phyloP scores from a whole-genome alignment of 2,329 filamentous ascomycete genomes.

The Pyrenophora graminea region DNA sequence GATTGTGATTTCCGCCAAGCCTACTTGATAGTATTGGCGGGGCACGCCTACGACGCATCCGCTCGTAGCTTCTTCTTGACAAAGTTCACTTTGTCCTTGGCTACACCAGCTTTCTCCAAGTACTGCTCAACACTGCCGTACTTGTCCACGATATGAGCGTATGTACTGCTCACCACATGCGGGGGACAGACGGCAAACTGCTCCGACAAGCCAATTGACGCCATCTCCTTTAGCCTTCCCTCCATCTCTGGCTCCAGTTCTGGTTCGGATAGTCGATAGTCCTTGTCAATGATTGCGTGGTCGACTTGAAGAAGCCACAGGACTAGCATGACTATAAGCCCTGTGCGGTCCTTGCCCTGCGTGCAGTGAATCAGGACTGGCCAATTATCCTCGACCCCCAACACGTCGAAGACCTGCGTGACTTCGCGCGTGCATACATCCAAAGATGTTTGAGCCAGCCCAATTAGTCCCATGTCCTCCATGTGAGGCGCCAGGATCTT shows the following conservation, averaged over 20 bases:
- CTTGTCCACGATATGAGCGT: conserved; percentile 60
- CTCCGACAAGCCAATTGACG: conserved; percentile 69
- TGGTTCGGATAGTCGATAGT: conserved; percentile 70
- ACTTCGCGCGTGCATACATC: conserved; percentile 69
- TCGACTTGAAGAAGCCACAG: conserved; percentile 67
- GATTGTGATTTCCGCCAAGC: conserved; percentile 2
- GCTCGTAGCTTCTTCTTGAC: conserved; percentile 41
- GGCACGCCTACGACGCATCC: conserved; percentile 15
- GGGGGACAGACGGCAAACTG: conserved; percentile 68
- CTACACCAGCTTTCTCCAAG: conserved; percentile 63
- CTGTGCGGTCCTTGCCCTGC: conserved; percentile 85
- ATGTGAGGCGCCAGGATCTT: conserved; percentile 71
- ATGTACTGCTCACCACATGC: conserved; percentile 65
- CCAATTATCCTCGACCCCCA: conserved; percentile 56
- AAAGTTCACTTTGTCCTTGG: conserved; percentile 38
- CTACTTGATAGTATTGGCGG: not conserved
- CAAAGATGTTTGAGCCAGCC: conserved; percentile 71
- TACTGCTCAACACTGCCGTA: conserved; percentile 73
- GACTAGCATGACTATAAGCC: conserved; percentile 69
- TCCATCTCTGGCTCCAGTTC: conserved; percentile 66
- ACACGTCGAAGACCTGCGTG: conserved; percentile 55
- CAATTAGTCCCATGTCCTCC: conserved; percentile 70
- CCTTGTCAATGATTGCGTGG: conserved; percentile 64
- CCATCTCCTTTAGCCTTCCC: conserved; percentile 69
- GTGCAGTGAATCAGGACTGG: conserved; percentile 81